Conservation (phyloP, 1,284 basidiomycete genomes). For the Leccinum subfulvum region DNA sequence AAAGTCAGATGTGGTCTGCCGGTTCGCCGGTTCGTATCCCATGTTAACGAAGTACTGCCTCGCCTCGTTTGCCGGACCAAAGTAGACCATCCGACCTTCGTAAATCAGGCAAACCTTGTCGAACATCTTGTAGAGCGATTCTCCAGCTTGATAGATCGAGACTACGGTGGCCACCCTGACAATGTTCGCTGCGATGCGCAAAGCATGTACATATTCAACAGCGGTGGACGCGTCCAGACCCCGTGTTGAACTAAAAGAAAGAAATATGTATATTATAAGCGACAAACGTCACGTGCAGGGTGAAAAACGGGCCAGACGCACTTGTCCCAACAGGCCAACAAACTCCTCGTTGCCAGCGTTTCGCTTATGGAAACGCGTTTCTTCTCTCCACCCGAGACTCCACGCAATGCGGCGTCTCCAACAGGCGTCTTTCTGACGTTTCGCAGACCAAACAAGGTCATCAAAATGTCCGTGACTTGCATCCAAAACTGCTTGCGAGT, state of each 20-base stretch:
- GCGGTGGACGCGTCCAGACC: conserved; percentile 76
- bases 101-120: conserved; percentile 72
- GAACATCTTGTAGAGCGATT: conserved; percentile 53
- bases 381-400: conserved; percentile 80
- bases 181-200: conserved; percentile 63
- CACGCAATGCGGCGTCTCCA: conserved; percentile 73
- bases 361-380: conserved; percentile 69
- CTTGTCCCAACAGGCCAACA: conserved; percentile 59
- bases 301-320: not conserved
- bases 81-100: conserved; percentile 73
- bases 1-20: conserved; percentile 74
- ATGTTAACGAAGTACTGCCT: conserved; percentile 66
- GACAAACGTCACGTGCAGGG: not conserved
- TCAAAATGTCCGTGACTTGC: conserved; percentile 51
- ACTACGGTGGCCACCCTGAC: conserved; percentile 56
- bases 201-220: conserved; percentile 58
- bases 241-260: conserved; percentile 50
- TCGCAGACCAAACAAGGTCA: conserved; percentile 72
- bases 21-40: conserved; percentile 58
- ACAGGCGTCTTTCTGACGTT: conserved; percentile 62
- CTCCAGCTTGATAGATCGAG: conserved; percentile 70
- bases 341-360: conserved; percentile 43
- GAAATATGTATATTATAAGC: no score
- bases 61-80: conserved; percentile 61
- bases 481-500: conserved; percentile 48